These are phyloP conservation scores for Termitomyces sp. DNA, from an alignment of 768 basidiomycete genomes.

Conservation along the genomic window DNA sequence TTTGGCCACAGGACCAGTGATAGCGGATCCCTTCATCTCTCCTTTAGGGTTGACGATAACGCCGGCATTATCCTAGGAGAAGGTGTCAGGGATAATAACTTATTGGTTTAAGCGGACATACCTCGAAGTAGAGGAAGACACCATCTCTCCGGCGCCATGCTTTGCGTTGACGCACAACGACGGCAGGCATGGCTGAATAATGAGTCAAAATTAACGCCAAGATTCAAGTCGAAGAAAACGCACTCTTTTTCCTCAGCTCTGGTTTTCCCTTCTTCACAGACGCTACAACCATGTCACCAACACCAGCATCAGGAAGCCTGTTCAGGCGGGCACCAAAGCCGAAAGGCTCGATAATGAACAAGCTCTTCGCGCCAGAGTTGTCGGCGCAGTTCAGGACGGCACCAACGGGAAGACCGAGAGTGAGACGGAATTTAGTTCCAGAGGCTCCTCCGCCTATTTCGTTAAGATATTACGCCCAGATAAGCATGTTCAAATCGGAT, in stretches of 20 bases:
- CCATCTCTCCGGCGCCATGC: constrained; percentile 98
- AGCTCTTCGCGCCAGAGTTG: constrained; percentile 97
- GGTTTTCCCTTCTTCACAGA: constrained; percentile 99
- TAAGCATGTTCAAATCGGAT: constrained; percentile 2
- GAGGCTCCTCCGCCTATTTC: constrained; percentile 56
- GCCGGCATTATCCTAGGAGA: constrained; percentile 81
- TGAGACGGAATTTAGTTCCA: constrained; percentile 97
- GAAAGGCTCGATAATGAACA: constrained; percentile 93
- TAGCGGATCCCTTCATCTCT: constrained; percentile 99
- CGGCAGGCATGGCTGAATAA: constrained; percentile 85
- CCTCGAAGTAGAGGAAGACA: constrained; percentile 98
- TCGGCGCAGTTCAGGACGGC: constrained; percentile 98
- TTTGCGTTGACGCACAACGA: constrained; percentile 97
- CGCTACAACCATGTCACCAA: constrained; percentile 93
- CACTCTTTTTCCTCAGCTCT: constrained; percentile 98
- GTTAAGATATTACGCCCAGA: not conserved
- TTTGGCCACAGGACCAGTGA: constrained; percentile 97
- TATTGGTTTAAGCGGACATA: constrained; percentile 25
- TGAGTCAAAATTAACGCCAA: constrained; percentile 11
- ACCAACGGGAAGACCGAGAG: constrained; percentile 89
- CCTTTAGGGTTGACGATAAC: constrained; percentile 99
- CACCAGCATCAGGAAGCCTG: constrained; percentile 94
- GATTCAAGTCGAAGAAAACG: constrained; percentile 28
- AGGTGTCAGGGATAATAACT: not conserved
- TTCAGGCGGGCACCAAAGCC: constrained; percentile 96